phyloP scores from a whole-genome alignment of 2,329 filamentous ascomycete genomes.

The Fusarium domesticum region DNA sequence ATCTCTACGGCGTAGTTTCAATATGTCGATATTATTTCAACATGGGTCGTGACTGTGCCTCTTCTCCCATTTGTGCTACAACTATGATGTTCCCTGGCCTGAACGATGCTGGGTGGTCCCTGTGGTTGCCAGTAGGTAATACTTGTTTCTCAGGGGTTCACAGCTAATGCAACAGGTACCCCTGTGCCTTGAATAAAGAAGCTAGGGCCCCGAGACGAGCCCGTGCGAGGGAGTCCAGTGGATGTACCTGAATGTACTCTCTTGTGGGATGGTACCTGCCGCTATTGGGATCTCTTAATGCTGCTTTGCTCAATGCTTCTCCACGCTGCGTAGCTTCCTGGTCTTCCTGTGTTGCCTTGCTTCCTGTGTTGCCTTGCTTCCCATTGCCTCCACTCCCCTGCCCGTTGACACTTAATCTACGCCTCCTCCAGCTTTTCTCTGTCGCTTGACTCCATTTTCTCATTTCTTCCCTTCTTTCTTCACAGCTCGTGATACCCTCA shows the following conservation, averaged over 20 bases:
- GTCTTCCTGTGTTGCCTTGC: constrained; percentile 4
- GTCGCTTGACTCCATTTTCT: constrained; percentile 4
- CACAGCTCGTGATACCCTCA: constrained; percentile 21
- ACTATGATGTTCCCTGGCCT: not conserved
- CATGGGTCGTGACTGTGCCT: not conserved
- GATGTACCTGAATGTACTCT: not conserved
- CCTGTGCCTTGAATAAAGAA: not conserved
- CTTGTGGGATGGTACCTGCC: not conserved
- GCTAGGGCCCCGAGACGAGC: not conserved
- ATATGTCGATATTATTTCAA: not conserved
- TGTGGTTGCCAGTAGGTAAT: too few relatives aligned
- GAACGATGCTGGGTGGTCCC: too few relatives aligned
- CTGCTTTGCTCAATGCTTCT: constrained; percentile 12
- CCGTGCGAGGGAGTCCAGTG: not conserved
- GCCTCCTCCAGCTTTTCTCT: constrained; percentile 11
- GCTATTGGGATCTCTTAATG: not conserved
- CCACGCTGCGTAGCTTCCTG: constrained; percentile 18
- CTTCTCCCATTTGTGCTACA: too few relatives aligned
- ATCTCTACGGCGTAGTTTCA: not conserved
- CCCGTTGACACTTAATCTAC: constrained; percentile 15
- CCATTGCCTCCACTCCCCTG: constrained; percentile 1
- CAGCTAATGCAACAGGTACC: not conserved
- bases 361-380: constrained; percentile 13
- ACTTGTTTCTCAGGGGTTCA: not conserved
- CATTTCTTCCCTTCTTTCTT: constrained; percentile 9